These are phyloP conservation scores for Annulohypoxylon nitens DNA, from an alignment of 495 filamentous ascomycete genomes.

Conservation along the genomic window DNA sequence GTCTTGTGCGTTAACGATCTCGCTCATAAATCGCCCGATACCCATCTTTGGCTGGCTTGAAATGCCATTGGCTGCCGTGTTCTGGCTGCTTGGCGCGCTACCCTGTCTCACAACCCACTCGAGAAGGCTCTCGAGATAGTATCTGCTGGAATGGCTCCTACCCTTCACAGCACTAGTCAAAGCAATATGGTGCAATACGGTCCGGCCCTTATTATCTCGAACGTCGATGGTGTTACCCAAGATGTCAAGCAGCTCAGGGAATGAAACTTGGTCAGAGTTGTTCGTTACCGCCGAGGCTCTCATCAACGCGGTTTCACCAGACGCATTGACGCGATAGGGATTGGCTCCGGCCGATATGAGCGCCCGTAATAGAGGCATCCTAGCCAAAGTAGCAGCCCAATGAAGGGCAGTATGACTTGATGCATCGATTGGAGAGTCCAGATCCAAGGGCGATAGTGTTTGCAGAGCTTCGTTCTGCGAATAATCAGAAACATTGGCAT, in stretches of 20 bases:
- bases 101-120: conserved; percentile 93
- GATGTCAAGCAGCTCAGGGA: conserved; percentile 86
- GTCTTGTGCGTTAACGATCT: conserved; percentile 94
- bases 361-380: conserved; percentile 80
- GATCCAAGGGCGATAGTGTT: conserved; percentile 78
- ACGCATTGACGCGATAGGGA: conserved; percentile 86
- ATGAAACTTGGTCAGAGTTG: conserved; percentile 83
- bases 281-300: conserved; percentile 90
- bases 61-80: conserved; percentile 47
- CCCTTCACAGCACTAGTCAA: conserved; percentile 94
- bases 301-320: conserved; percentile 92
- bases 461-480: conserved; percentile 60
- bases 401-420: conserved; percentile 91
- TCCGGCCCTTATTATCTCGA: conserved; percentile 87
- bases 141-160: conserved; percentile 83
- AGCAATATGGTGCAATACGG: conserved; percentile 95
- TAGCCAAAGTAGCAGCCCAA: conserved; percentile 97
- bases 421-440: conserved; percentile 90
- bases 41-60: conserved; percentile 73
- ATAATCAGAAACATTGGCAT: conserved; percentile 69
- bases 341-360: conserved; percentile 86
- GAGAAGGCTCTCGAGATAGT: conserved; percentile 92
- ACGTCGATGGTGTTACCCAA: conserved; percentile 92
- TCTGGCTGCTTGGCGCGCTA: conserved; percentile 72
- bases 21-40: conserved; percentile 90